Evolutionary conservation across 2,329 filamentous ascomycete species (phyloP), one percentile per base, ranked within the genome.

Genomic region (Capronia americana): DNA sequence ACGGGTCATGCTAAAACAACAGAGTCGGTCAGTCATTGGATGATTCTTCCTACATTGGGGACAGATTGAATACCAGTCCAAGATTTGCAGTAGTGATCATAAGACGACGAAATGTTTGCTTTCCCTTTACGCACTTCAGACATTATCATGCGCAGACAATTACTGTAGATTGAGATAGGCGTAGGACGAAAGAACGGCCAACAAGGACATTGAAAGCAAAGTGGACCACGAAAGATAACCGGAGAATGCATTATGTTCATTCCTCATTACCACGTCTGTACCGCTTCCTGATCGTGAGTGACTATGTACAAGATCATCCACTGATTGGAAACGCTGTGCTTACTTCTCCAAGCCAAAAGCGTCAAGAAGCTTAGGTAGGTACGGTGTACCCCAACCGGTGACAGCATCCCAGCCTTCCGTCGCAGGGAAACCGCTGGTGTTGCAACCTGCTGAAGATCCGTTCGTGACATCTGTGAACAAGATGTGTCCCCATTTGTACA

Each of bases 391-490:
- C 34, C 75, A 65, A 12, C 75, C 76, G 5, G 74, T 76, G 12
- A 77, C 76, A 1, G 76, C 75, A 71, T 77, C 76, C 76, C 76
- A 78, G 8, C 76, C 76, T 41, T 63, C 41, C 3, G 73, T 70
- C 17, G 72, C 71, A 30, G 71, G 68, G 66, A 78, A 78, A 6
- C 76, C 76, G 4, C 69, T 62, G 1, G 74, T 75, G 20, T 75
- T 74, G 67, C 76, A 78, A 0, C 76, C 76, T 41, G 70, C 63
- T 64, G 75, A 77, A 4, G 70, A 69, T 4, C 76, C 76, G 41
- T 69, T 71, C 7, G 72, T 75, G 53, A 78, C 71, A 71, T 78
- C 76, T 11, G 74, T 76, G 51, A 77, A 70, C 32, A 67, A 28
- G 1, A 72, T 73, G 44, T 74, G 57, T 20, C 68, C 68, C 44